Conservation (phyloP, 768 basidiomycete species). For the Lyophyllum decastes region DNA sequence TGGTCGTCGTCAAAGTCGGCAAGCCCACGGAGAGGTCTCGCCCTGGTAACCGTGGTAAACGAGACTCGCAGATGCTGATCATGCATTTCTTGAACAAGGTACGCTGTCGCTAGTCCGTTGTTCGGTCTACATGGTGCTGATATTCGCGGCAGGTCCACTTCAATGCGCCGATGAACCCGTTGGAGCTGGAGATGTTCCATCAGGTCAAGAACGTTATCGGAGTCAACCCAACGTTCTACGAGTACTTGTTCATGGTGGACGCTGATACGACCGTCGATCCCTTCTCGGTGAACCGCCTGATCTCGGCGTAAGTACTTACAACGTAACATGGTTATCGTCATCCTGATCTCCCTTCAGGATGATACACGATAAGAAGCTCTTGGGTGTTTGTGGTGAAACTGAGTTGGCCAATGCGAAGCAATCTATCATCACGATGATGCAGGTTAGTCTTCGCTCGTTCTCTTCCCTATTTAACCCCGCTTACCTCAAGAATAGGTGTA, state of each 20-base stretch:
- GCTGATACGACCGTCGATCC: slow-evolving; percentile 95
- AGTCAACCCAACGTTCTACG: slow-evolving; percentile 98
- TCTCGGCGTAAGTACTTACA: slow-evolving; percentile 76
- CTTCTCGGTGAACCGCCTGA: slow-evolving; percentile 83
- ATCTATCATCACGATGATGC: slow-evolving; percentile 97
- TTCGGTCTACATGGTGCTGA: slow-evolving; percentile 4
- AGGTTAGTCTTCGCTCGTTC: slow-evolving; percentile 44
- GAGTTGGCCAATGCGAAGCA: slow-evolving; percentile 91
- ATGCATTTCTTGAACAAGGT: slow-evolving; percentile 99
- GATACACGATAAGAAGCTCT: slow-evolving; percentile 93
- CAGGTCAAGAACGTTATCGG: slow-evolving; percentile 99
- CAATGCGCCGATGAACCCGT: slow-evolving; percentile 92
- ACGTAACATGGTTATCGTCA: background rate
- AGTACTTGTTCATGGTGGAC: slow-evolving; percentile 91
- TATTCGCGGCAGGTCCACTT: slow-evolving; percentile 78
- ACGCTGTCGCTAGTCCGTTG: slow-evolving; percentile 13
- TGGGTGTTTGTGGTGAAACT: slow-evolving; percentile 97
- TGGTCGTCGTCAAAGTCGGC: slow-evolving; percentile 91
- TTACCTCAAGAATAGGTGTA: slow-evolving; percentile 70
- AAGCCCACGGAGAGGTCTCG: slow-evolving; percentile 92
- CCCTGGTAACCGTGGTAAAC: slow-evolving; percentile 97
- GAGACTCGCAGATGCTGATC: slow-evolving; percentile 94
- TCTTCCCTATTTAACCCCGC: background rate
- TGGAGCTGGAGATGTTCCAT: slow-evolving; percentile 98
- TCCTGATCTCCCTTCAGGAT: slow-evolving; percentile 53